Percentiles rank a stretch among this genome's conserved stretches.
Conservation (phyloP, 345 rosid genomes). For the Camelina hispida region DNA sequence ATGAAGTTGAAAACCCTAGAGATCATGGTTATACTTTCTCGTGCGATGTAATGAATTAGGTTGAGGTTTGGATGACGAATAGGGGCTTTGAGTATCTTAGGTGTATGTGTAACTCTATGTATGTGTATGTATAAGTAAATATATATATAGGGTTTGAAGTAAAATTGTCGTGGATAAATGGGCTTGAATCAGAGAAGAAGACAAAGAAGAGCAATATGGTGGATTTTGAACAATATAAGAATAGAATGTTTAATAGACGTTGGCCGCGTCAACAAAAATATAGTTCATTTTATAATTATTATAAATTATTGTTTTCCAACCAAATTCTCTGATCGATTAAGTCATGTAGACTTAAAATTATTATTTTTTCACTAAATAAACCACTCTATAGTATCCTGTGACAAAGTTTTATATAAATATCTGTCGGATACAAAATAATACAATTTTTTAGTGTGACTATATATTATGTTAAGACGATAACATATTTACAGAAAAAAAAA, state of each 20-base stretch:
- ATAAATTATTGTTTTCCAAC: not conserved
- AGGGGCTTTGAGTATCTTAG: constrained; percentile 1
- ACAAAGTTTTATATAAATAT: not conserved
- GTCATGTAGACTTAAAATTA: not conserved
- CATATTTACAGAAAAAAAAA: not conserved
- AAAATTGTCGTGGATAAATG: constrained; percentile 39
- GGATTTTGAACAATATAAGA: constrained; percentile 37
- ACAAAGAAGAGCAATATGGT: constrained; percentile 30
- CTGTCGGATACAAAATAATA: not conserved
- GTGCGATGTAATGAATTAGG: constrained; percentile 3
- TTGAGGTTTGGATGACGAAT: constrained; percentile 22
- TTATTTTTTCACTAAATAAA: not conserved
- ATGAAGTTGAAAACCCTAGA: constrained; percentile 43
- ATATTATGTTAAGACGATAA: not conserved
- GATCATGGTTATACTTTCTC: constrained; percentile 28
- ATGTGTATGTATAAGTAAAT: not conserved
- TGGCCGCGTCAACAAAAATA: constrained; percentile 36
- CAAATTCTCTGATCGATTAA: not conserved
- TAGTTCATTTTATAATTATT: constrained; percentile 2
- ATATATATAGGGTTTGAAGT: constrained; percentile 37
- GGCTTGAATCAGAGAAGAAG: constrained; percentile 44
- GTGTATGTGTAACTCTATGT: constrained; percentile 10
- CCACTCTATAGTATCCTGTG: not conserved
- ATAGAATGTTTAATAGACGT: constrained; percentile 44
- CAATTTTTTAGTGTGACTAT: not conserved